Conservation (phyloP, 75 land plant species). For the Selaginella moellendorffii region DNA sequence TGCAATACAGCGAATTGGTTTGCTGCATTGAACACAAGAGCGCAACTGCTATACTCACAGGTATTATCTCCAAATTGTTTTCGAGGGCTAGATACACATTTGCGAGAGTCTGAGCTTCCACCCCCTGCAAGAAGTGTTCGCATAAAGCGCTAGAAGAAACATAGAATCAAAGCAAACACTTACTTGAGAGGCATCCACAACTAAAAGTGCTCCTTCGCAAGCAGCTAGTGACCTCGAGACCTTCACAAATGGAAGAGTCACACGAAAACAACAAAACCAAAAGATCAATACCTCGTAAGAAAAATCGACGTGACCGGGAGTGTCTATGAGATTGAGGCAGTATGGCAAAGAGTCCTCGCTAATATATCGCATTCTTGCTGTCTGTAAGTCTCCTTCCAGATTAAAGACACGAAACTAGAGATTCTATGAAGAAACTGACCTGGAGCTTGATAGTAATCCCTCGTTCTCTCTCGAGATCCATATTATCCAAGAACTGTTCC, state of each 20-base stretch:
- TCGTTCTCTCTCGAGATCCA: conserved; percentile 97
- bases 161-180: too few relatives aligned
- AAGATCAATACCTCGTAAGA: conserved; percentile 99
- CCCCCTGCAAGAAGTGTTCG: conserved; percentile 42
- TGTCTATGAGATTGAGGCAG: conserved; percentile 92
- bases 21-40: too few relatives aligned
- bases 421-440: too few relatives aligned
- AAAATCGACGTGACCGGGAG: conserved; percentile 98
- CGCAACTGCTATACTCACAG: too few relatives aligned
- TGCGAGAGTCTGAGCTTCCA: conserved; percentile 97
- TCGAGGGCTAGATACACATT: conserved; percentile 98
- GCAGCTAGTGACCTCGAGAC: conserved; percentile 98
- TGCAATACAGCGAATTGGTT: too few relatives aligned
- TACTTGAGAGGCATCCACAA: conserved; percentile 99
- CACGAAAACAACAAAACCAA: too few relatives aligned
- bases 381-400: too few relatives aligned
- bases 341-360: conserved; percentile 44
- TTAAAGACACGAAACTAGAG: too few relatives aligned
- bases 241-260: too few relatives aligned
- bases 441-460: conserved; percentile 98
- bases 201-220: conserved; percentile 98
- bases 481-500: conserved; percentile 95
- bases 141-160: too few relatives aligned
- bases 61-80: conserved; percentile 92
- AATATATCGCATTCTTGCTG: conserved; percentile 94